A percentile compares a stretch with the other conserved stretches of the same genome.
Evolutionary conservation across 2,329 filamentous ascomycete species (phyloP).

Genomic region (Curvularia lunata): DNA sequence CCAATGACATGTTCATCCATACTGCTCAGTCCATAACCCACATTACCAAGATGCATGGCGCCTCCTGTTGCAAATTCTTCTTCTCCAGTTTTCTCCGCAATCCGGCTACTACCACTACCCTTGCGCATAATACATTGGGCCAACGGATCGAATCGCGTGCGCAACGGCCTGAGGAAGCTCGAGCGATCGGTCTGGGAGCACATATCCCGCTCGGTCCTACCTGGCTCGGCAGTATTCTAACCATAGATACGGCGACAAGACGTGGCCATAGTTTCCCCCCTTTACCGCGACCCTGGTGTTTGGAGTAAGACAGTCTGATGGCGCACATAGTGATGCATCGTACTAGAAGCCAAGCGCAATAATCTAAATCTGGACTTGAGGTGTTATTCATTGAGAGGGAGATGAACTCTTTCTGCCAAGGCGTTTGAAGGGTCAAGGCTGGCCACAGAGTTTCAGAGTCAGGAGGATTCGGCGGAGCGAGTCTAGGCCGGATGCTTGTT

Average conservation of each 20-base stretch:
- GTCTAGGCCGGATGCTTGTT: not conserved
- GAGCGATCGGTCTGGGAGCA: not conserved
- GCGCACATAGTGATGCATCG: not conserved
- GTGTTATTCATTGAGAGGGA: not conserved
- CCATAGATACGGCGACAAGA: not conserved
- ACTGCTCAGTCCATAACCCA: not conserved
- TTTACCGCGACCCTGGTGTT: not conserved
- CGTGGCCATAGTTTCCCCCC: not conserved
- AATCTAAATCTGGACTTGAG: not conserved
- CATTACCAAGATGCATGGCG: slow-evolving; percentile 2
- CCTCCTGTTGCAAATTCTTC: not conserved
- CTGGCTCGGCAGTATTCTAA: not conserved
- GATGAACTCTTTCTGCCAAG: slow-evolving; percentile 1
- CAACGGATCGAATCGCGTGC: not conserved
- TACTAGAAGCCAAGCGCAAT: not conserved
- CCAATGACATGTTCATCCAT: not conserved
- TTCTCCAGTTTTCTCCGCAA: slow-evolving; percentile 3
- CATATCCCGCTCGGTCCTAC: not conserved
- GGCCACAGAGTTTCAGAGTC: not conserved
- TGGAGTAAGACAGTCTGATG: not conserved
- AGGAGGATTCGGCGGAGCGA: not conserved
- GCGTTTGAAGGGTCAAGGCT: slow-evolving; percentile 3
- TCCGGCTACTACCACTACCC: not conserved
- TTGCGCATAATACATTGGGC: not conserved
- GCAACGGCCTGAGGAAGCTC: not conserved